phyloP scores from a whole-genome alignment of 495 filamentous ascomycete species.

The Hypoxylon lenormandii region DNA sequence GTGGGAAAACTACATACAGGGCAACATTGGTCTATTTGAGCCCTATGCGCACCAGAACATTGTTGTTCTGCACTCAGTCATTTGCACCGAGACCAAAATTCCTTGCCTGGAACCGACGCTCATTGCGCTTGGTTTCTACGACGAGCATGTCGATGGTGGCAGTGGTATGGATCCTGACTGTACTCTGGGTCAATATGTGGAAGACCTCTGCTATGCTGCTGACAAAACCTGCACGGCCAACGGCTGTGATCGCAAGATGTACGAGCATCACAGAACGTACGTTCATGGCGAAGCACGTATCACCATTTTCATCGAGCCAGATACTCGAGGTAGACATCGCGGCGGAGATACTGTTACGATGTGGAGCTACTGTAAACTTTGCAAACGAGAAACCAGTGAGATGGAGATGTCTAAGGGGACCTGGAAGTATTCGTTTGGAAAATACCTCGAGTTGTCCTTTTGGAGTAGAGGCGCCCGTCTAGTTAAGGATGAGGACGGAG shows the following conservation, averaged over 20 bases:
- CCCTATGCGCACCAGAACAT: slow-evolving; percentile 95
- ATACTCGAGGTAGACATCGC: slow-evolving; percentile 57
- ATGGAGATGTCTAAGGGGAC: slow-evolving; percentile 94
- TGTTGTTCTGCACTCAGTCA: slow-evolving; percentile 90
- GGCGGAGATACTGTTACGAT: slow-evolving; percentile 84
- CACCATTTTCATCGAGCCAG: slow-evolving; percentile 84
- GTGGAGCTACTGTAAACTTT: slow-evolving; percentile 97
- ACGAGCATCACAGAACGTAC: slow-evolving; percentile 94
- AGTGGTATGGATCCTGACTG: slow-evolving; percentile 81
- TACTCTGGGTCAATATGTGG: slow-evolving; percentile 94
- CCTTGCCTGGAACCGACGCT: slow-evolving; percentile 91
- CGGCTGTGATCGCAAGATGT: slow-evolving; percentile 88
- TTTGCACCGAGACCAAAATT: slow-evolving; percentile 88
- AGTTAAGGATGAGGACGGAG: slow-evolving; percentile 70
- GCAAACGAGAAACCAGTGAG: slow-evolving; percentile 86
- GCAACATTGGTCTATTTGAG: slow-evolving; percentile 86
- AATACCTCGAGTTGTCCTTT: slow-evolving; percentile 95
- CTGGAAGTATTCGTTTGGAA: slow-evolving; percentile 98
- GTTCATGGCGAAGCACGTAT: slow-evolving; percentile 96
- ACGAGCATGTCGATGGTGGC: slow-evolving; percentile 76
- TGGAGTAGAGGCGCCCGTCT: slow-evolving; percentile 88
- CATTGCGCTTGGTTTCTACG: slow-evolving; percentile 88
- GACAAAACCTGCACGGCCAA: slow-evolving; percentile 80
- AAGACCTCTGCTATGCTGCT: slow-evolving; percentile 83
- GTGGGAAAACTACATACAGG: slow-evolving; percentile 91